Base-by-base conservation (phyloP, 2,329 filamentous ascomycete species). In the Aspergillus phoenicis region DNA sequence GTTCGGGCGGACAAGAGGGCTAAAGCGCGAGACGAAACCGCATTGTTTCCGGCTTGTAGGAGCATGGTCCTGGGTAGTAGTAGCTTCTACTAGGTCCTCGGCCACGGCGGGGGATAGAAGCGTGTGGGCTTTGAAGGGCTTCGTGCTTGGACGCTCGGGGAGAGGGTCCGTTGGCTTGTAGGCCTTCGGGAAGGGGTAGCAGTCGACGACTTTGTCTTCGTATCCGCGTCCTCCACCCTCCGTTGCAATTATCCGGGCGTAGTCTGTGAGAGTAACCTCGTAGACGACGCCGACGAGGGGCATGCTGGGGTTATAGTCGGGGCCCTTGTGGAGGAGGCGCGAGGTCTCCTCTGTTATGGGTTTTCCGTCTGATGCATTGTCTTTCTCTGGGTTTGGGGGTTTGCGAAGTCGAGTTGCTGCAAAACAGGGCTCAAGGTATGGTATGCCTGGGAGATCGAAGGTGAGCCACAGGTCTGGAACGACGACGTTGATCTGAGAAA, bases 271-370 rank as follows among this genome's bases (percentile, higher is more conserved):
- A 0, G 93, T 97, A 30, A 98, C 91, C 79, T 98, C 93, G 79
- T 99, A 99, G 4, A 98, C 95, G 15, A 97, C 92, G 24, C 95
- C 95, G 43, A 97, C 86, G 2, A 99, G 84, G 4, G 91, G 91
- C 70, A 93, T 93, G 64, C 84, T 80, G 65, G 84, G 83, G 33
- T 62, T 51, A 15, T 59, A 30, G 6, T 58, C 71, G 13, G 69
- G 30, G 68, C 49, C 38, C 58, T 53, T 60, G 48, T 38, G 60
- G 52, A 77, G 64, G 49, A 76, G 71, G 8, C 65, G 61, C 3
- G 64, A 67, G 63, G 79, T 79, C 64, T 81, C 78, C 20, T 81
- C 77, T n/a, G 63, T 66, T 7, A 65, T 24, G 3, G 28, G 41
- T 6, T 64, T 55, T 39, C 49, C 56, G 24, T 65, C 58, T 4